Evolutionary conservation across 2,329 filamentous ascomycete species (phyloP).

Genomic region (Phoma herbarum): DNA sequence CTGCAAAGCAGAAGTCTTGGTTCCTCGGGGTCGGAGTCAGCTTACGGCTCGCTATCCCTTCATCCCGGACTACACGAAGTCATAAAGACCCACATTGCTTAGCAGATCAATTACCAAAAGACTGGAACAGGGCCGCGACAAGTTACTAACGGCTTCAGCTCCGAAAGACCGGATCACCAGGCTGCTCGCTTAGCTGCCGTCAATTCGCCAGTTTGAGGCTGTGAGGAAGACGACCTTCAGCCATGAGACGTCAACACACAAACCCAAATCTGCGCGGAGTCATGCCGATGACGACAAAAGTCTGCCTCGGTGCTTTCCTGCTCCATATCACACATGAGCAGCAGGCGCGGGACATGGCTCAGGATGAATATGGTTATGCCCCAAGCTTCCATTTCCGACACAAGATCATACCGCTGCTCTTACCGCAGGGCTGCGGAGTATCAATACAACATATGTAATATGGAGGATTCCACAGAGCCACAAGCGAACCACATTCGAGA

Average conservation of each 20-base stretch:
- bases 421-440: constrained; percentile 12
- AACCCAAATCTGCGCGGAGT: neutral
- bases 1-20: too few relatives aligned
- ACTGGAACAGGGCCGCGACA: neutral
- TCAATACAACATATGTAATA: neutral
- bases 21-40: constrained; percentile 15
- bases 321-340: neutral
- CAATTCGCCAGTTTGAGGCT: neutral
- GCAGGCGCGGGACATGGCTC: neutral
- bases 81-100: neutral
- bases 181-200: neutral
- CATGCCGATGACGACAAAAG: neutral
- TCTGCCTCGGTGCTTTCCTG: neutral
- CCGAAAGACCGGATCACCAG: neutral
- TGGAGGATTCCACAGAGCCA: neutral
- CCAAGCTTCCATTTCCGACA: neutral
- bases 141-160: neutral
- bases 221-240: neutral
- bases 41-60: constrained; percentile 10
- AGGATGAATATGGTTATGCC: neutral
- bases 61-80: constrained; percentile 1
- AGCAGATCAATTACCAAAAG: neutral
- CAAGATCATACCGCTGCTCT: constrained; percentile 1
- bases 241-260: neutral
- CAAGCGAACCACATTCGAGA: neutral